phyloP scores from a whole-genome alignment of 1,284 basidiomycete species.

The Bondarzewia mesenterica region DNA sequence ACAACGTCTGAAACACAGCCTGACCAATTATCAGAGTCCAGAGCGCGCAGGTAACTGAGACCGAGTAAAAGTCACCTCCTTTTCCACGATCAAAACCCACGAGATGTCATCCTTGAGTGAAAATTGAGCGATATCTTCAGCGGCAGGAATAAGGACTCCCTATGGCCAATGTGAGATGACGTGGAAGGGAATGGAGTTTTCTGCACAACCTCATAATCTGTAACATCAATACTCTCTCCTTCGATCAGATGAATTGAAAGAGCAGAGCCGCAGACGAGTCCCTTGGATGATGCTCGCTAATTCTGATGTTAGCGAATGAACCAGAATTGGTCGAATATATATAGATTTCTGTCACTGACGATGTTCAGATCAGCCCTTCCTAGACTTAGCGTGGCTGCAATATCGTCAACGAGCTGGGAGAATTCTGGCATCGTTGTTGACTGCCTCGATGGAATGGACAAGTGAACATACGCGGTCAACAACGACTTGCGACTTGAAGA shows the following conservation, averaged over 20 bases:
- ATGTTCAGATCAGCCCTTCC: constrained; percentile 74
- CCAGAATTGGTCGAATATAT: constrained; percentile 4
- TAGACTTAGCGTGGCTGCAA: constrained; percentile 74
- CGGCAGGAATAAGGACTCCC: constrained; percentile 55
- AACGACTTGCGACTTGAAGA: constrained; percentile 68
- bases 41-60: neutral
- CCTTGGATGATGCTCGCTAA: constrained; percentile 83
- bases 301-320: constrained; percentile 2
- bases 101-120: constrained; percentile 41
- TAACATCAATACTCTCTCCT: constrained; percentile 43
- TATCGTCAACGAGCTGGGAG: constrained; percentile 74
- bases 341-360: constrained; percentile 45
- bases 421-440: neutral
- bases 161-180: neutral
- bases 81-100: constrained; percentile 87
- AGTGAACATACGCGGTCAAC: constrained; percentile 59
- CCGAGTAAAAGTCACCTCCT: constrained; percentile 56
- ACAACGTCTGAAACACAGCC: constrained; percentile 86
- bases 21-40: constrained; percentile 21
- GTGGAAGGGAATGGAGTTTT: neutral
- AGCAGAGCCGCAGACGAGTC: constrained; percentile 66
- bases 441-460: neutral
- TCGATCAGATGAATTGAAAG: constrained; percentile 50
- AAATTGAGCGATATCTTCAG: constrained; percentile 61
- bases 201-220: constrained; percentile 43